Conservation (phyloP, 78 protist species). For the Protostelium mycophagum region DNA sequence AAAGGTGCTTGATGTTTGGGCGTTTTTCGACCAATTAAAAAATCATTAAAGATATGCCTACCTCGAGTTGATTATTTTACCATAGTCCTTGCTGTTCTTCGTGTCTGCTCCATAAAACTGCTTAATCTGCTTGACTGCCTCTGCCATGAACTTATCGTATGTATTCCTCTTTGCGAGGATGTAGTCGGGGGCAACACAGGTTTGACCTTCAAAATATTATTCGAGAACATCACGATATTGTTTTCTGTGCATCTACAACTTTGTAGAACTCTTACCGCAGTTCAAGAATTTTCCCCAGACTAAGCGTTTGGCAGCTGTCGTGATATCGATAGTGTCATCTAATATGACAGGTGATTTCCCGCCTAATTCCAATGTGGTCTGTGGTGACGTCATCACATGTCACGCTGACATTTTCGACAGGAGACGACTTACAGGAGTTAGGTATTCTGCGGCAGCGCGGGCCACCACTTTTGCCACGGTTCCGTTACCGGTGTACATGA, state of each 20-base stretch:
- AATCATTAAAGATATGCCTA: background rate
- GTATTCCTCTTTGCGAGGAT: conserved; percentile 26
- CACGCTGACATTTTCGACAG: background rate
- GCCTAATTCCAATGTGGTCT: conserved; percentile 84
- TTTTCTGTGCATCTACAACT: background rate
- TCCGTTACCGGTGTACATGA: conserved; percentile 71
- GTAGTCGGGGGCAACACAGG: conserved; percentile 72
- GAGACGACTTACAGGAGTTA: conserved; percentile 79
- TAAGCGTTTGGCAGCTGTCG: conserved; percentile 49
- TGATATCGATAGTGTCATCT: conserved; percentile 49
- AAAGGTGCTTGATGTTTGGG: background rate
- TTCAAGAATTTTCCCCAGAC: conserved; percentile 17
- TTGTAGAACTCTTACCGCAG: background rate
- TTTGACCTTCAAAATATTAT: conserved; percentile 77
- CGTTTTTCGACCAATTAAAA: background rate
- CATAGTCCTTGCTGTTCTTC: conserved; percentile 16
- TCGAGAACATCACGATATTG: background rate
- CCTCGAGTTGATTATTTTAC: conserved; percentile 17
- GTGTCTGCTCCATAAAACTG: conserved; percentile 42
- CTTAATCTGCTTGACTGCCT: conserved; percentile 10
- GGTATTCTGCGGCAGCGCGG: conserved; percentile 71
- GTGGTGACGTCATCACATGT: background rate
- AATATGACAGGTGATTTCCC: conserved; percentile 87
- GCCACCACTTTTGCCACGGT: conserved; percentile 68
- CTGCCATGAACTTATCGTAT: conserved; percentile 22